These are phyloP conservation scores for Pyrenophora seminiperda DNA, from an alignment of 2,329 filamentous ascomycete species.

Conservation along the genomic window DNA sequence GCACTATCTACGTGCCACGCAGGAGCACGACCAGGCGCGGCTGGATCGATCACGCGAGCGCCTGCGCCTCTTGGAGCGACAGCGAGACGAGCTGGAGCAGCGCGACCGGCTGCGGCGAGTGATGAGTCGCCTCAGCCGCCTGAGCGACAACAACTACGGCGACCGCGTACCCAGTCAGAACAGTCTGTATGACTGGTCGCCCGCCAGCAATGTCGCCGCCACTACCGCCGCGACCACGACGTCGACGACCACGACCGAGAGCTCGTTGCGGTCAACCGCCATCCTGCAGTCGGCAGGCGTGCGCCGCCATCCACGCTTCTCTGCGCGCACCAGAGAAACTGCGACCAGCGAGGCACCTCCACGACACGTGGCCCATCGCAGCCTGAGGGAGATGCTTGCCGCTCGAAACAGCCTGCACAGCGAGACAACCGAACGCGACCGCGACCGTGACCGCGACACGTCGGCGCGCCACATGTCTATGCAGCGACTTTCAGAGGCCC, in stretches of 20 bases:
- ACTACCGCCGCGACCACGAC: background rate
- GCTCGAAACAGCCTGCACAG: conserved; percentile 21
- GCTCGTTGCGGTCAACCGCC: conserved; percentile 47
- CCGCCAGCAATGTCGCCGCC: conserved; percentile 42
- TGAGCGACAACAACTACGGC: conserved; percentile 55
- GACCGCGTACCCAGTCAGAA: conserved; percentile 60
- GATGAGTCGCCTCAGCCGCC: conserved; percentile 53
- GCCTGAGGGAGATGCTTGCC: conserved; percentile 35
- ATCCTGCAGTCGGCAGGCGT: conserved; percentile 47
- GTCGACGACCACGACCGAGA: conserved; percentile 35
- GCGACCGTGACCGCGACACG: conserved; percentile 9
- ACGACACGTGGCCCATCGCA: conserved; percentile 25
- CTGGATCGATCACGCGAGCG: conserved; percentile 26
- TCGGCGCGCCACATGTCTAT: conserved; percentile 2
- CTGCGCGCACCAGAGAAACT: conserved; percentile 42
- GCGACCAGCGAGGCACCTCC: conserved; percentile 44
- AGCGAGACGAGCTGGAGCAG: conserved; percentile 48
- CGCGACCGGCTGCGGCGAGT: conserved; percentile 51
- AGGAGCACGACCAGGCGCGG: conserved; percentile 36
- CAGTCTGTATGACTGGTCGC: conserved; percentile 66
- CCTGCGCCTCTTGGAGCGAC: conserved; percentile 39
- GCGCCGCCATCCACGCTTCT: conserved; percentile 48
- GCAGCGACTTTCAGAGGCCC: conserved; percentile 22
- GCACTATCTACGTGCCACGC: conserved; percentile 49
- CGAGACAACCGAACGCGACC: conserved; percentile 9